These are phyloP conservation scores for Camelina neglecta DNA, from an alignment of 345 rosid species.

Conservation along the genomic window DNA sequence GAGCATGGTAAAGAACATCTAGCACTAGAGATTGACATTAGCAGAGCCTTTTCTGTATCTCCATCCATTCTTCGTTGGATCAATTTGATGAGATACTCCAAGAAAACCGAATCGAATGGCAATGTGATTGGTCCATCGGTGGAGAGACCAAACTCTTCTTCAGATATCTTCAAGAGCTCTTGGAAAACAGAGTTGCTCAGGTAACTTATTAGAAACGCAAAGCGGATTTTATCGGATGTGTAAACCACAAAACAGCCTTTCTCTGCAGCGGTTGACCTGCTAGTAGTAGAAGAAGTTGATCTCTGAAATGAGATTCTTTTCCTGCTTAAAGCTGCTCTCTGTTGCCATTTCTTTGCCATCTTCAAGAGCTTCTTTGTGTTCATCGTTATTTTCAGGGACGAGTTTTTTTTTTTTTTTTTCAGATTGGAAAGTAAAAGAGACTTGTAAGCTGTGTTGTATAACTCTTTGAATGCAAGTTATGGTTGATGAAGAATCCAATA, in stretches of 20 bases:
- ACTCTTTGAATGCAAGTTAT: background rate
- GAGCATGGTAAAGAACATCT: slow-evolving; percentile 21
- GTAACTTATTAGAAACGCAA: slow-evolving; percentile 28
- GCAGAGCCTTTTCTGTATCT: background rate
- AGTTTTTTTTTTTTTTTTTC: no score
- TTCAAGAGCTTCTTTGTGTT: slow-evolving; percentile 30
- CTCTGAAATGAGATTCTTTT: slow-evolving; percentile 19
- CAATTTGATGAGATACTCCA: slow-evolving; percentile 41
- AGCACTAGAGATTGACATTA: slow-evolving; percentile 11
- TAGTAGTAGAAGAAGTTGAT: background rate
- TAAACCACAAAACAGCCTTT: slow-evolving; percentile 48
- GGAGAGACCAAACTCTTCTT: slow-evolving; percentile 48
- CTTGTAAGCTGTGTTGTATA: background rate
- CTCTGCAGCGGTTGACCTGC: slow-evolving; percentile 1
- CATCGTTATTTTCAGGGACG: background rate
- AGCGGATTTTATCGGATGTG: slow-evolving; percentile 32
- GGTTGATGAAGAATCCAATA: slow-evolving; percentile 7
- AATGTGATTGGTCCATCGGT: slow-evolving; percentile 39
- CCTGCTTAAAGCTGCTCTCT: background rate
- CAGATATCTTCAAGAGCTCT: slow-evolving; percentile 49
- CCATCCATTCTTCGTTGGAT: background rate
- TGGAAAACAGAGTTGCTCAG: slow-evolving; percentile 36
- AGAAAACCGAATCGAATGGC: slow-evolving; percentile 41
- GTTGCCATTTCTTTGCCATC: slow-evolving; percentile 40
- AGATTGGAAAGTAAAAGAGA: background rate